These are phyloP conservation scores for Leccinum truebloodii DNA, from an alignment of 768 basidiomycete species.

Conservation along the genomic window DNA sequence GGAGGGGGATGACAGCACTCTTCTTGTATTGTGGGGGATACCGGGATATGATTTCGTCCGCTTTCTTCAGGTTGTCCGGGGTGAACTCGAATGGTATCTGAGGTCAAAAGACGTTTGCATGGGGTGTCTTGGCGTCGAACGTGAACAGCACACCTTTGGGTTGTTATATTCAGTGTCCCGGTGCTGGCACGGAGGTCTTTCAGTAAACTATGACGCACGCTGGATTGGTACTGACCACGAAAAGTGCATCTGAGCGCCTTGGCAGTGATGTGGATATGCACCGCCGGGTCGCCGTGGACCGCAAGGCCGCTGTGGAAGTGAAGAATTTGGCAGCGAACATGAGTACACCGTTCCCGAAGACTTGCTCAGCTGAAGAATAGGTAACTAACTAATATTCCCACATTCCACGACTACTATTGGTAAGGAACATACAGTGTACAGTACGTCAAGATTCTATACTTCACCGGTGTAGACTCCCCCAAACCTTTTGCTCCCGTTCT, in stretches of 20 bases:
- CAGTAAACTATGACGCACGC: slow-evolving; percentile 13
- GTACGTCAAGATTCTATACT: too few relatives aligned
- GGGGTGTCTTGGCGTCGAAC: neutral
- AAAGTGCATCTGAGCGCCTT: slow-evolving; percentile 79
- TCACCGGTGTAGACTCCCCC: too few relatives aligned
- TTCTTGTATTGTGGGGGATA: slow-evolving; percentile 99
- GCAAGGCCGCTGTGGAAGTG: slow-evolving; percentile 14
- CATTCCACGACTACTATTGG: neutral
- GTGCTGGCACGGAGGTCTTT: slow-evolving; percentile 55
- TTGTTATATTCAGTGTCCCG: slow-evolving; percentile 96
- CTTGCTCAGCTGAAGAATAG: neutral
- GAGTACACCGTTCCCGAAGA: slow-evolving; percentile 2
- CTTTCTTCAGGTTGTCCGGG: slow-evolving; percentile 78
- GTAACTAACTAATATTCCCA: neutral
- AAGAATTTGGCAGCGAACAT: slow-evolving; percentile 27
- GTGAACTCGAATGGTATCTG: slow-evolving; percentile 92
- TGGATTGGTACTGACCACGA: slow-evolving; percentile 61
- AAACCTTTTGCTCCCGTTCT: neutral
- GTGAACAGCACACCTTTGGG: slow-evolving; percentile 57
- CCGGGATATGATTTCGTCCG: slow-evolving; percentile 84
- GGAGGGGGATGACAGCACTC: slow-evolving; percentile 93
- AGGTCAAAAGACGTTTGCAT: slow-evolving; percentile 1
- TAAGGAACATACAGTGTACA: too few relatives aligned
- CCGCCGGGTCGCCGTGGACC: slow-evolving; percentile 23
- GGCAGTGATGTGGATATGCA: slow-evolving; percentile 41